Conservation (phyloP, 2,329 filamentous ascomycete species). For the Pseudocercospora fuligena region DNA sequence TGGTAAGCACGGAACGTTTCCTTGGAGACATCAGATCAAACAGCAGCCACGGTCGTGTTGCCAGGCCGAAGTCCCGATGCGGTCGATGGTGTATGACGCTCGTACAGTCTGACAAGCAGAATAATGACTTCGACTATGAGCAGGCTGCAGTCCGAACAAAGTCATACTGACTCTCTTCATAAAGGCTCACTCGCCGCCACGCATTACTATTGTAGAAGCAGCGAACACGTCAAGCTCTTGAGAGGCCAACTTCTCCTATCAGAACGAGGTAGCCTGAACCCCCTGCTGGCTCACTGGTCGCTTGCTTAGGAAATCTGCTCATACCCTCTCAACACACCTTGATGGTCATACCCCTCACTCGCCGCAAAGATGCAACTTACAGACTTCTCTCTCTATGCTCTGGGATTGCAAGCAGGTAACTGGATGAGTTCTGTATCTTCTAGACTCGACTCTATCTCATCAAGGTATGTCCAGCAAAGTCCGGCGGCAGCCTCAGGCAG, state of each 20-base stretch:
- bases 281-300: conserved; percentile 8
- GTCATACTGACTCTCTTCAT: background rate
- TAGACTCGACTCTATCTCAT: conserved; percentile 32
- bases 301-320: conserved; percentile 26
- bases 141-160: background rate
- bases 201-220: background rate
- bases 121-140: background rate
- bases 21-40: background rate
- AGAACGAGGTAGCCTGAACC: conserved; percentile 5
- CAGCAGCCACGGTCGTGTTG: background rate
- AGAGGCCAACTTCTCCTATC: conserved; percentile 3
- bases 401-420: conserved; percentile 24
- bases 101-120: background rate
- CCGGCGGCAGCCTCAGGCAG: background rate
- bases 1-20: conserved; percentile 7
- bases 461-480: conserved; percentile 24
- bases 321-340: conserved; percentile 31
- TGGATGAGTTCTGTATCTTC: conserved; percentile 37
- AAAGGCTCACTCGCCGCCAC: background rate
- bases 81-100: background rate
- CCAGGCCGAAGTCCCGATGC: background rate
- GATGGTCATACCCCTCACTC: conserved; percentile 26
- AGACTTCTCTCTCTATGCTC: conserved; percentile 34
- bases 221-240: background rate
- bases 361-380: conserved; percentile 32